Evolutionary conservation across 768 basidiomycete genomes (phyloP).

Genomic region (Agrocybe praecox): DNA sequence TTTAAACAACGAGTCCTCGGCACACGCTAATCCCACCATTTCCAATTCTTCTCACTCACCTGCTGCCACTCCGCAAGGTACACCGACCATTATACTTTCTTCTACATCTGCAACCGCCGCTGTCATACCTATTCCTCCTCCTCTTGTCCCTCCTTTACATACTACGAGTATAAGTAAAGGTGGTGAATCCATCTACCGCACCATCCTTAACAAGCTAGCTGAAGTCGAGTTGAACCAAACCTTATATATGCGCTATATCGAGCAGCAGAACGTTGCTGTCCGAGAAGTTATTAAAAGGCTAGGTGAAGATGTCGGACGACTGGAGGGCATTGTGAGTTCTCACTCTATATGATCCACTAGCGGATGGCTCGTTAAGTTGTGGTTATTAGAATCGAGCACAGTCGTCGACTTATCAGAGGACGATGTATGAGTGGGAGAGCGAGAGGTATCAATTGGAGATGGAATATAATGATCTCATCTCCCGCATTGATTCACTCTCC

Average conservation of each 20-base stretch:
- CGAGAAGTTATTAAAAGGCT: slow-evolving; percentile 74
- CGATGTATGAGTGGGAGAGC: slow-evolving; percentile 67
- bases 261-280: slow-evolving; percentile 82
- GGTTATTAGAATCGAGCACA: slow-evolving; percentile 65
- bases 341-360: not conserved
- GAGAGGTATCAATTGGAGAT: slow-evolving; percentile 67
- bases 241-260: slow-evolving; percentile 81
- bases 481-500: slow-evolving; percentile 71
- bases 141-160: slow-evolving; percentile 9
- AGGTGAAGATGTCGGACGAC: slow-evolving; percentile 75
- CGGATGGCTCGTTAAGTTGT: not conserved
- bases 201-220: slow-evolving; percentile 91
- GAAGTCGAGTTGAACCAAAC: slow-evolving; percentile 88
- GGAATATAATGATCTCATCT: slow-evolving; percentile 70
- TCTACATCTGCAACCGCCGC: slow-evolving; percentile 10
- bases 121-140: slow-evolving; percentile 14
- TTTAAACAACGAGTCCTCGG: not conserved
- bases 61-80: not conserved
- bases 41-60: not conserved
- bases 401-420: slow-evolving; percentile 63
- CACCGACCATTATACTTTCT: slow-evolving; percentile 9
- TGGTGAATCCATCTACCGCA: slow-evolving; percentile 94
- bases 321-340: slow-evolving; percentile 70
- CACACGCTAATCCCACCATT: not conserved
- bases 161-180: slow-evolving; percentile 24